Percentiles rank a stretch among this genome's conserved stretches.
Evolutionary conservation across 768 basidiomycete species (phyloP).

Genomic region (Mycena crocata): DNA sequence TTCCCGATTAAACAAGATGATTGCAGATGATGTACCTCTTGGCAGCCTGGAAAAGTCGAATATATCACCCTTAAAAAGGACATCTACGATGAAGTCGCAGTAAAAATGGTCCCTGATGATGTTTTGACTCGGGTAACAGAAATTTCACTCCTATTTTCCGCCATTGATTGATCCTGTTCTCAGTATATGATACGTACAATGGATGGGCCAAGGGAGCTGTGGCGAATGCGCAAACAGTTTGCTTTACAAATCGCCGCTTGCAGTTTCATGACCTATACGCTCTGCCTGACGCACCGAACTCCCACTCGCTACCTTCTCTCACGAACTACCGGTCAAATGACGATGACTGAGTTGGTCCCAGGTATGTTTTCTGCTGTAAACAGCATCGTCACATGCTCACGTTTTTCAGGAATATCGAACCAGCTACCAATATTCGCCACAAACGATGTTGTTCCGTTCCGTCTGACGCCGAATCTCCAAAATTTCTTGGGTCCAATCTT

Average conservation of each 20-base stretch:
- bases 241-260: slow-evolving; percentile 88
- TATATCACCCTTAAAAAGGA: slow-evolving; percentile 83
- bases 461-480: slow-evolving; percentile 97
- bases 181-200: slow-evolving; percentile 95
- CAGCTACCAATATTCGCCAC: slow-evolving; percentile 75
- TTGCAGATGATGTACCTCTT: slow-evolving; percentile 8
- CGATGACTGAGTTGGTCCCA: slow-evolving; percentile 93
- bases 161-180: slow-evolving; percentile 5
- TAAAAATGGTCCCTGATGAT: slow-evolving; percentile 92
- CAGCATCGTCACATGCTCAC: slow-evolving; percentile 2
- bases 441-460: slow-evolving; percentile 94
- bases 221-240: slow-evolving; percentile 98
- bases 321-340: slow-evolving; percentile 88
- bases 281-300: slow-evolving; percentile 84
- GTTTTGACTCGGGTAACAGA: slow-evolving; percentile 88
- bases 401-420: slow-evolving; percentile 52
- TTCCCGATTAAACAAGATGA: background rate
- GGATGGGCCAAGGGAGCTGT: slow-evolving; percentile 85
- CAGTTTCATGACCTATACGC: slow-evolving; percentile 92
- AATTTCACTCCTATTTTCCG: slow-evolving; percentile 14
- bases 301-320: slow-evolving; percentile 91
- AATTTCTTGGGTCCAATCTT: slow-evolving; percentile 89
- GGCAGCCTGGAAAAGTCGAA: slow-evolving; percentile 71
- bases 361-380: slow-evolving; percentile 54
- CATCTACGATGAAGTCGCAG: slow-evolving; percentile 86